Percentiles rank a stretch among this genome's conserved stretches.
Conservation (phyloP, 257 asterid genomes). For the Gentiana macrophylla region DNA sequence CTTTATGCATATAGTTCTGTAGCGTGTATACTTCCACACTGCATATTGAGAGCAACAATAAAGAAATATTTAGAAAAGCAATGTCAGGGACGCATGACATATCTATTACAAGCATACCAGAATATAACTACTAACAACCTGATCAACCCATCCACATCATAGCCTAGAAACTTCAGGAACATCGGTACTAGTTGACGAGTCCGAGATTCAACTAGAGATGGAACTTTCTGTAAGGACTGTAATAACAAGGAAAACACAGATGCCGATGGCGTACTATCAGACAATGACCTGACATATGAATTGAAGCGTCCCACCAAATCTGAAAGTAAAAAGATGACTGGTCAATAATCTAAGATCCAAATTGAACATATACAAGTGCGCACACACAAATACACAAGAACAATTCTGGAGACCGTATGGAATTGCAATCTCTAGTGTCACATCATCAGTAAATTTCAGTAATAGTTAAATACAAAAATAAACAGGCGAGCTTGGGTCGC, state of each 20-base stretch:
- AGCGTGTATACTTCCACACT: conserved; percentile 33
- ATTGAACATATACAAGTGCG: too few relatives aligned
- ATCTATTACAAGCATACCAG: neutral
- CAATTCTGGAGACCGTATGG: too few relatives aligned
- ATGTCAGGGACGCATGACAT: neutral
- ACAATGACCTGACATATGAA: conserved; percentile 25
- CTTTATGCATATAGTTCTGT: conserved; percentile 45
- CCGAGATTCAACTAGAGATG: conserved; percentile 53
- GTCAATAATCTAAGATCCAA: too few relatives aligned
- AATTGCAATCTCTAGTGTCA: too few relatives aligned
- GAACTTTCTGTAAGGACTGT: conserved; percentile 63
- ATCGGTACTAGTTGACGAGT: conserved; percentile 59
- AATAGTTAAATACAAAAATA: too few relatives aligned
- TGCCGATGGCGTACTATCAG: conserved; percentile 42
- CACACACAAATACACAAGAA: too few relatives aligned
- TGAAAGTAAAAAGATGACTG: conserved; percentile 19
- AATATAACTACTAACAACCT: conserved; percentile 31
- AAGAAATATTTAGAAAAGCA: neutral
- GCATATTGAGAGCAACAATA: conserved; percentile 14
- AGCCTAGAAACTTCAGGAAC: conserved; percentile 79
- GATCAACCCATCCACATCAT: conserved; percentile 29
- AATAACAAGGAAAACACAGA: conserved; percentile 56
- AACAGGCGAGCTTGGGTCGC: too few relatives aligned
- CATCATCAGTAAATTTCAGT: too few relatives aligned
- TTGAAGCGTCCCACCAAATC: conserved; percentile 59